Evolutionary conservation across 306 rosid genomes (phyloP).

Genomic region (Senna tora): DNA sequence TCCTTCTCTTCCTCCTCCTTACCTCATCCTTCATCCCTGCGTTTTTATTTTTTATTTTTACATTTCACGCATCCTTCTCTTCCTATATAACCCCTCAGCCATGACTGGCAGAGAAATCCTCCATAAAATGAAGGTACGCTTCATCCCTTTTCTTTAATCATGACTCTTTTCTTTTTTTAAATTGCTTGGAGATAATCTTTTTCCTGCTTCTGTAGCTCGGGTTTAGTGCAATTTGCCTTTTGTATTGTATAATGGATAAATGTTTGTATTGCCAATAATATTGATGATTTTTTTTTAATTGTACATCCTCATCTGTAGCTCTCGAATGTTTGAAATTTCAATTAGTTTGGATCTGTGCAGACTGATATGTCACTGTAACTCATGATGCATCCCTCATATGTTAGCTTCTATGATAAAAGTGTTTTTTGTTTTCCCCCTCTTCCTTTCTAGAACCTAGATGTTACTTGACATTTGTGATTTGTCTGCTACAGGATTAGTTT

Average conservation of each 20-base stretch:
- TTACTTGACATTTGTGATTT: slow-evolving; percentile 4
- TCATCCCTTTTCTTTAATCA: neutral
- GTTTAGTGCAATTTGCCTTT: neutral
- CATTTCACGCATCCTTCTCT: neutral
- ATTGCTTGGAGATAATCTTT: neutral
- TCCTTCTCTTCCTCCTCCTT: slow-evolving; percentile 18
- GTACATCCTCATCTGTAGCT: neutral
- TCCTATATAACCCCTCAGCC: slow-evolving; percentile 25
- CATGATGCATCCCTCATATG: slow-evolving; percentile 10
- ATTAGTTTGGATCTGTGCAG: slow-evolving; percentile 33
- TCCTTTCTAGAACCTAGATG: neutral
- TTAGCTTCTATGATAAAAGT: slow-evolving; percentile 6
- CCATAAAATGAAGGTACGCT: slow-evolving; percentile 80
- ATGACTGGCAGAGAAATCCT: slow-evolving; percentile 82
- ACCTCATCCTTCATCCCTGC: slow-evolving; percentile 30
- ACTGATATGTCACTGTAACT: slow-evolving; percentile 2
- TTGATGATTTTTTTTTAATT: neutral
- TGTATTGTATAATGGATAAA: neutral
- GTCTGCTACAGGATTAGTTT: neutral
- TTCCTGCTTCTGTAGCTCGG: neutral
- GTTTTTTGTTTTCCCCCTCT: neutral
- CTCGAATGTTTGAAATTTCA: neutral
- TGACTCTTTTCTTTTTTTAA: neutral
- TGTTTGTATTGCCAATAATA: slow-evolving; percentile 2
- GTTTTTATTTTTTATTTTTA: neutral